These are phyloP conservation scores for Artemisia tridentata DNA, from an alignment of 129 eudicot species.

Conservation along the genomic window DNA sequence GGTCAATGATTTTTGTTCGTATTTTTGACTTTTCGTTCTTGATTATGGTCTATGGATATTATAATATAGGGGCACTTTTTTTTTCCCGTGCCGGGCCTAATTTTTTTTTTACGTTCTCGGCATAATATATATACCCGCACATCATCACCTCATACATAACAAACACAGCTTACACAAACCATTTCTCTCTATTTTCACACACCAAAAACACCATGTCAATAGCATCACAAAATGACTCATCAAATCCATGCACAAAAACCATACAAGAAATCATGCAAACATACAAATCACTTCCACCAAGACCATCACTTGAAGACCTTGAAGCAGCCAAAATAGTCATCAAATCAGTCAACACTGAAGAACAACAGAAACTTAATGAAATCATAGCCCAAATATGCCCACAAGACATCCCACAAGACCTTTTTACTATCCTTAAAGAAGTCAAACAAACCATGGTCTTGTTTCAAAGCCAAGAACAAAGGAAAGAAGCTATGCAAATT, in stretches of 20 bases:
- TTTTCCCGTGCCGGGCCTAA: no score
- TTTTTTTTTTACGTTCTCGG: no score
- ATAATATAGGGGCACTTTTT: no score
- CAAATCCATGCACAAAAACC: slow-evolving; percentile 40
- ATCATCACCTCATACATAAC: slow-evolving; percentile 4
- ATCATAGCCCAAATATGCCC: slow-evolving; percentile 41
- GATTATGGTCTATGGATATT: no score
- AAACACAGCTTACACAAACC: slow-evolving; percentile 17
- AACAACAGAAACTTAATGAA: slow-evolving; percentile 43
- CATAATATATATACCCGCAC: background rate
- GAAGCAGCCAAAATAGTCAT: slow-evolving; percentile 72
- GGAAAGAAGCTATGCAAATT: slow-evolving; percentile 63
- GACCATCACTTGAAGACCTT: slow-evolving; percentile 73
- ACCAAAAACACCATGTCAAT: slow-evolving; percentile 35
- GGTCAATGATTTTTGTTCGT: no score
- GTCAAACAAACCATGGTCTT: slow-evolving; percentile 49
- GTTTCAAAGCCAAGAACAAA: slow-evolving; percentile 61
- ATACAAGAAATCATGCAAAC: slow-evolving; percentile 60
- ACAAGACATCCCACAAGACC: slow-evolving; percentile 49
- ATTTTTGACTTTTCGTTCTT: no score
- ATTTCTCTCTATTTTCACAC: slow-evolving; percentile 14
- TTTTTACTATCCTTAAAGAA: slow-evolving; percentile 53
- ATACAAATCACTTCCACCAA: slow-evolving; percentile 73
- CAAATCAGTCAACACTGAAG: slow-evolving; percentile 46
- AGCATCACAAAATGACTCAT: slow-evolving; percentile 29